Evolutionary conservation across 768 basidiomycete species (phyloP), one percentile per base, ranked within the genome.

Genomic region (Naganishia kalamii): DNA sequence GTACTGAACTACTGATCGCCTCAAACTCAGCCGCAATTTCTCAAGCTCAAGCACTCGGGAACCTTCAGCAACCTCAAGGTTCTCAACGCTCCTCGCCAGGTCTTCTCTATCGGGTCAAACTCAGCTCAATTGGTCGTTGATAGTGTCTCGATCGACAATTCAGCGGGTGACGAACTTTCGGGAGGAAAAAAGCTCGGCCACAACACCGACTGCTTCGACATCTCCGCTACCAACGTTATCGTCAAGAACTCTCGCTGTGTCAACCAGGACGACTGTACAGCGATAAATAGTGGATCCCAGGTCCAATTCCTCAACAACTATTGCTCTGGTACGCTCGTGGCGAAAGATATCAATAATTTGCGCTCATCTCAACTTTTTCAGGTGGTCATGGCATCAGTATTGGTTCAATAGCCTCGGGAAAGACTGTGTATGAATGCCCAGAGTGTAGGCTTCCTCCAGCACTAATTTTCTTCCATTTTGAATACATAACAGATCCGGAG

Each of bases 361-460:
- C 6, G 10, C 27, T 25, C 30, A 29, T 19, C 17, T 6, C 13
- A 21, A 4, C 7, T 19, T n/a, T 32, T 8, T 5, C 21, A 52
- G 51, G 81, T 29, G 86, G 87, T 3, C 87, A 88, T 52, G 86
- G 87, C 30, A 83, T 86, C 66, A 86, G 85, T 4, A 80, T 87
- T 29, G 86, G 71, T 11, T 68, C 65, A 13, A 69, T 69, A 47
- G 54, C 71, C 49, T 52, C 64, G 2, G 70, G 63, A 29, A 70
- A 67, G 43, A 60, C 33, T 37, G 69, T 71, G 43, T 13, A 51
- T 29, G 68, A 65, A 1, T 5, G 25, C 13, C 25, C 25, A 8
- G 67, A 49, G 61, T 29, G 17, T 63, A 25, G 21, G 27, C 2
- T 13, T 19, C 43, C 25, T 49, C 25, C 43, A 30, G 19, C 37